Conservation (phyloP, 73 alveolate genomes). For the Tetrahymena malaccensis region DNA sequence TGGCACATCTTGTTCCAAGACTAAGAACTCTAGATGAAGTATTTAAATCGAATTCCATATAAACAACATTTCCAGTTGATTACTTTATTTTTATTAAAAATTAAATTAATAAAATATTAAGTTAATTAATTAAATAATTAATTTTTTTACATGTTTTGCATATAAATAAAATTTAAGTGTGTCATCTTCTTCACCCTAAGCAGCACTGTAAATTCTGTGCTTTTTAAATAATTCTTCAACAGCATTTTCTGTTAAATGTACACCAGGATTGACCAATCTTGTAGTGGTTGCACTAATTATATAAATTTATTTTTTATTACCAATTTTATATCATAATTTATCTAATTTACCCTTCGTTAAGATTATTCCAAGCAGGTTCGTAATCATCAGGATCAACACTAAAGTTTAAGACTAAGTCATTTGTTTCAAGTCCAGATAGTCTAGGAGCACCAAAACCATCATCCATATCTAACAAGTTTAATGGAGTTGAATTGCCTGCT, state of each 20-base stretch:
- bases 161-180: conserved; percentile 18
- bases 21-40: neutral
- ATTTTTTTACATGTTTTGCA: neutral
- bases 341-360: conserved; percentile 16
- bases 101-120: neutral
- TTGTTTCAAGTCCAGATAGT: neutral
- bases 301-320: neutral
- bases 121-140: too few relatives aligned
- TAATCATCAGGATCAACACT: conserved; percentile 4
- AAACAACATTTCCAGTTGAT: neutral
- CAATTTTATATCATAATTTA: neutral
- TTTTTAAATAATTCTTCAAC: conserved; percentile 15
- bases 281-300: conserved; percentile 17
- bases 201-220: conserved; percentile 27
- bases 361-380: conserved; percentile 17
- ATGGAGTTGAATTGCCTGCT: neutral
- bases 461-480: neutral
- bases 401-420: neutral
- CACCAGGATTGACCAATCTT: conserved; percentile 2
- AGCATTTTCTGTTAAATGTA: neutral
- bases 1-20: neutral
- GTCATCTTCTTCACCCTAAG: conserved; percentile 40
- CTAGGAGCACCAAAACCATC: neutral
- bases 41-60: neutral
- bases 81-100: neutral